A percentile compares a stretch with the other conserved stretches of the same genome.
Conservation (phyloP, 495 filamentous ascomycete species). For the Penicillium manginii region DNA sequence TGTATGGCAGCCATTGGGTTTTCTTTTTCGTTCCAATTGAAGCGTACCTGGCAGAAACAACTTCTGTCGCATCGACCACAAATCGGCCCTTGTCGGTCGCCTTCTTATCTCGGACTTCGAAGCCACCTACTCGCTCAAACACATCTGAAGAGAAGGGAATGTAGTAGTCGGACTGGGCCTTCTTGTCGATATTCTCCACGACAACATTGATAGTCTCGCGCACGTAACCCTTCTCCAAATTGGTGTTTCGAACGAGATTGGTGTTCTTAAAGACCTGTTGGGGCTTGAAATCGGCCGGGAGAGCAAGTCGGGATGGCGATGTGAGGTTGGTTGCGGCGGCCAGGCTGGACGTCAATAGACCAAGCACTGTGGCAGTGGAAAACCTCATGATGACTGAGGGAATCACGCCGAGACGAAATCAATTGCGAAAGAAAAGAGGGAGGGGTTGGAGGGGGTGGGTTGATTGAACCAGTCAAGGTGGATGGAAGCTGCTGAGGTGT, state of each 20-base stretch:
- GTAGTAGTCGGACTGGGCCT: conserved; percentile 86
- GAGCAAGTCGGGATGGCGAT: conserved; percentile 46
- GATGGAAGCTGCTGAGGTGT: conserved; percentile 50
- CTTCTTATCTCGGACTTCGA: conserved; percentile 93
- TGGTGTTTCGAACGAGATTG: conserved; percentile 87
- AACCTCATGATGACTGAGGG: conserved; percentile 46
- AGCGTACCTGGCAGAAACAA: conserved; percentile 35
- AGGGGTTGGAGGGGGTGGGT: conserved; percentile 17
- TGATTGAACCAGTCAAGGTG: conserved; percentile 18
- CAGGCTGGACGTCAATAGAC: conserved; percentile 43
- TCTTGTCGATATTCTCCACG: conserved; percentile 80
- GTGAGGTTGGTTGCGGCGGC: conserved; percentile 36
- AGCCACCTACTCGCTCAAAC: conserved; percentile 74
- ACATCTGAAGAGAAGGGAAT: conserved; percentile 77
- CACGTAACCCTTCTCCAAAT: conserved; percentile 87
- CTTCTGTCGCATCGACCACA: conserved; percentile 60
- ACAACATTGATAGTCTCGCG: conserved; percentile 91
- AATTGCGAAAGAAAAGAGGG: conserved; percentile 33
- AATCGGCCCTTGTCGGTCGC: conserved; percentile 68
- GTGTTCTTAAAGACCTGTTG: conserved; percentile 88
- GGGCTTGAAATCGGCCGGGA: conserved; percentile 78
- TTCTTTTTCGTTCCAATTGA: conserved; percentile 10
- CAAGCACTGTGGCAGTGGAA: conserved; percentile 46
- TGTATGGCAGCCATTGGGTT: conserved; percentile 25
- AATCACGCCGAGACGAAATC: conserved; percentile 31